Percentiles rank a stretch among this genome's conserved stretches.
Evolutionary conservation across 2,329 filamentous ascomycete genomes (phyloP).

Genomic region (Nannizziopsis barbatae): DNA sequence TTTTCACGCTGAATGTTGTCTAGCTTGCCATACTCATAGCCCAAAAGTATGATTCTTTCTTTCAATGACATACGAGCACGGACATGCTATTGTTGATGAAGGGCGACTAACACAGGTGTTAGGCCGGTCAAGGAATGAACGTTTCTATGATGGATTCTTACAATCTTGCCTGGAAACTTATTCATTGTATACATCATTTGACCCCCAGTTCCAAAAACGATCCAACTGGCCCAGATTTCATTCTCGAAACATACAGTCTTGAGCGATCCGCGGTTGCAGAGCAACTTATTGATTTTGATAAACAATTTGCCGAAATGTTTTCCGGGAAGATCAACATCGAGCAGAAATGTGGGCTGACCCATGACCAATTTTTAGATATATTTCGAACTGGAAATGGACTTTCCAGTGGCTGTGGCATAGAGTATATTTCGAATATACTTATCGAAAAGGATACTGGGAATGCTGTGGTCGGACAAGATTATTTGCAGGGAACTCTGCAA

Average conservation of each 20-base stretch:
- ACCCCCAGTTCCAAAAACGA: constrained; percentile 17
- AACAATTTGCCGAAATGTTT: constrained; percentile 31
- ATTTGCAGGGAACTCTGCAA: constrained; percentile 26
- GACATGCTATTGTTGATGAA: neutral
- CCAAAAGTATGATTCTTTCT: constrained; percentile 42
- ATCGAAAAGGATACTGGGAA: constrained; percentile 21
- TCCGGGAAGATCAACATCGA: constrained; percentile 28
- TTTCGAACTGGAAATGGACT: constrained; percentile 31
- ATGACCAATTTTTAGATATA: constrained; percentile 28
- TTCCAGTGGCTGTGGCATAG: constrained; percentile 32
- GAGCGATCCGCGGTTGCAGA: constrained; percentile 31
- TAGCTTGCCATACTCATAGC: constrained; percentile 66
- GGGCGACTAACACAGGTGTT: neutral
- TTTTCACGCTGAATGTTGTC: neutral
- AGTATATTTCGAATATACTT: constrained; percentile 25
- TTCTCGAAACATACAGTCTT: constrained; percentile 30
- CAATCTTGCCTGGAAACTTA: constrained; percentile 35
- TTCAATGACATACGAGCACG: neutral
- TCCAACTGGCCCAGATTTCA: constrained; percentile 14
- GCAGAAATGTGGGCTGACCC: constrained; percentile 22
- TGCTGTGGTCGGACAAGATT: constrained; percentile 26
- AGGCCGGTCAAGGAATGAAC: constrained; percentile 60
- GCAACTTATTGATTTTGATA: constrained; percentile 33
- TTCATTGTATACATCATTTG: constrained; percentile 28
- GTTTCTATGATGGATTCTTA: constrained; percentile 55